These are phyloP conservation scores for Colletotrichum higginsianum DNA, from an alignment of 2,329 filamentous ascomycete species.

Conservation along the genomic window DNA sequence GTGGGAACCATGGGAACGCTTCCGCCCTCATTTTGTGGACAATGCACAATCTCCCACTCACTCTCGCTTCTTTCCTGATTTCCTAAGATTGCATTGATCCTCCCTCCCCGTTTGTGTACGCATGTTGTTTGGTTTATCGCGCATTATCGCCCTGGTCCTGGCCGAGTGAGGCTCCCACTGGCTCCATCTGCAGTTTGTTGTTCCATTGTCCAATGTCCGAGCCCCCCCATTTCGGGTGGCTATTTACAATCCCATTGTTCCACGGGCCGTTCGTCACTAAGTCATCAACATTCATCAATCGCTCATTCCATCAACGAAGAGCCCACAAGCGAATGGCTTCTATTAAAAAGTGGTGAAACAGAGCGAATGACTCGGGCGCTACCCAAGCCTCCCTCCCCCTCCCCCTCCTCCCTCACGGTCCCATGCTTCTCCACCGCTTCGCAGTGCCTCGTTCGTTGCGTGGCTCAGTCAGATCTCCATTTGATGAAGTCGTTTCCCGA, in stretches of 20 bases:
- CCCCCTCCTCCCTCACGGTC: not conserved
- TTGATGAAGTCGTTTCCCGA: not conserved
- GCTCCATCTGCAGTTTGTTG: not conserved
- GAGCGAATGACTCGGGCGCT: conserved; percentile 25
- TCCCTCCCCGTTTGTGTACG: not conserved
- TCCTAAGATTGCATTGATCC: not conserved
- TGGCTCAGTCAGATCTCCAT: too few relatives aligned
- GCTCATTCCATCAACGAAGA: conserved; percentile 10
- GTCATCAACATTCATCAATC: not conserved
- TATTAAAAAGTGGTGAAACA: conserved; percentile 1
- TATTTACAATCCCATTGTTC: conserved; percentile 6
- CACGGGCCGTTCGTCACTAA: not conserved
- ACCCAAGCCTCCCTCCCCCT: conserved; percentile 10
- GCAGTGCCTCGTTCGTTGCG: not conserved
- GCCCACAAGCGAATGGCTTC: not conserved
- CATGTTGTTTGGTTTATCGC: conserved; percentile 22
- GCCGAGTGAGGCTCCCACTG: not conserved
- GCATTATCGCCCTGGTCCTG: not conserved
- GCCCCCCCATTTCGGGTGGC: not conserved
- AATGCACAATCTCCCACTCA: conserved; percentile 6
- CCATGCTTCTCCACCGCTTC: not conserved
- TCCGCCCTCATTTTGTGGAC: not conserved
- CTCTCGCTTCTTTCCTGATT: conserved; percentile 24
- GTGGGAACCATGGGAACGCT: not conserved
- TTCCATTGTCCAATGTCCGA: not conserved